Percentiles rank a stretch among this genome's conserved stretches.
phyloP scores from a whole-genome alignment of 2,329 filamentous ascomycete genomes.

The Tolypocladium amazonense region DNA sequence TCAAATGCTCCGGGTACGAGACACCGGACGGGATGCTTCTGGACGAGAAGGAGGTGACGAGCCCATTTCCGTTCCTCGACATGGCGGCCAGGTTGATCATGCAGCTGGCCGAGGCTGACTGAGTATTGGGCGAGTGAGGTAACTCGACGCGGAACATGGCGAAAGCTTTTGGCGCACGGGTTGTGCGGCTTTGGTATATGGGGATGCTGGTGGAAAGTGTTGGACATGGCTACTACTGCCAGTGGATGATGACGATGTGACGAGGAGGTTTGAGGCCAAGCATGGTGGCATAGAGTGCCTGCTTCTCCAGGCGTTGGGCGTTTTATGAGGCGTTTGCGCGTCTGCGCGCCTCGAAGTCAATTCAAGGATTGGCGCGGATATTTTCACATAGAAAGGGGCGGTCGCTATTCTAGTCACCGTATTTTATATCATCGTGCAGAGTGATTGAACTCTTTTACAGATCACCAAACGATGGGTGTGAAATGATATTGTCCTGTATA shows the following conservation, averaged over 20 bases:
- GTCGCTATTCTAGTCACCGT: background rate
- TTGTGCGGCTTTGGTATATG: background rate
- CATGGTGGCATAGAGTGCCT: background rate
- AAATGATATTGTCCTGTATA: background rate
- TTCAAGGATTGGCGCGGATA: background rate
- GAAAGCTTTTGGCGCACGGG: background rate
- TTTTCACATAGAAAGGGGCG: background rate
- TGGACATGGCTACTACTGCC: background rate
- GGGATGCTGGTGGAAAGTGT: background rate
- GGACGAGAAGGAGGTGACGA: constrained; percentile 91
- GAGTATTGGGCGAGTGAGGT: constrained; percentile 6
- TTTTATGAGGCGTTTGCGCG: background rate
- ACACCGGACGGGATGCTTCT: constrained; percentile 60
- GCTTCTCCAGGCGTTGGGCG: background rate
- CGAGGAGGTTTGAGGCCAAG: background rate
- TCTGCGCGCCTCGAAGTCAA: background rate
- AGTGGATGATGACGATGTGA: background rate
- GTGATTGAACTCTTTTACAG: background rate
- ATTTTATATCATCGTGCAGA: background rate
- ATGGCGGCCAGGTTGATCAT: constrained; percentile 87
- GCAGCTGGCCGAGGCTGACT: constrained; percentile 76
- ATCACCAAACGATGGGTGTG: no score
- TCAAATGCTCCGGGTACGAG: constrained; percentile 97
- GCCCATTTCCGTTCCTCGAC: constrained; percentile 91
- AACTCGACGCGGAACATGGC: background rate